Conservation (phyloP, 2,329 filamentous ascomycete species). For the Microdochium bolleyi region DNA sequence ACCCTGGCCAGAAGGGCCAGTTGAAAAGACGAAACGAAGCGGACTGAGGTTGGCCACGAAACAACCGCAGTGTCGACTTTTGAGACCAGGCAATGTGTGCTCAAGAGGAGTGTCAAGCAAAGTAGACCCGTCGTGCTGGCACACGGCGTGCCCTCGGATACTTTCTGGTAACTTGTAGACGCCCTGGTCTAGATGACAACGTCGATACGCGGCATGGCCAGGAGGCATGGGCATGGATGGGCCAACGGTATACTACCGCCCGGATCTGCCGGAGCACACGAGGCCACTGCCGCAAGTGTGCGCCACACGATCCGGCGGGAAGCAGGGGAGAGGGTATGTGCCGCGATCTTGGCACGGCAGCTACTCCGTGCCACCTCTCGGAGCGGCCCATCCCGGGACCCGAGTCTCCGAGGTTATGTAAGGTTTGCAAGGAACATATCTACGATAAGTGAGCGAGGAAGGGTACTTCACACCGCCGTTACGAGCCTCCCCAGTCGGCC, state of each 20-base stretch:
- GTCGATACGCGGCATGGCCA: neutral
- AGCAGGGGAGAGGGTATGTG: too few relatives aligned
- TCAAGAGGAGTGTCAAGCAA: neutral
- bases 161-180: neutral
- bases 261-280: neutral
- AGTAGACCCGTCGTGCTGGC: neutral
- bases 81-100: neutral
- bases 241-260: neutral
- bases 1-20: neutral
- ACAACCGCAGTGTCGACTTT: neutral
- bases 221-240: neutral
- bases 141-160: neutral
- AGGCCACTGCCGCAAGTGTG: neutral
- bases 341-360: too few relatives aligned
- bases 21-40: neutral
- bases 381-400: neutral
- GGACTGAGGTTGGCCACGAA: neutral
- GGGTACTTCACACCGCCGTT: neutral
- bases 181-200: neutral
- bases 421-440: neutral
- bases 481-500: neutral
- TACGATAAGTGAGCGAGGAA: neutral
- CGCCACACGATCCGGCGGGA: too few relatives aligned
- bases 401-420: neutral
- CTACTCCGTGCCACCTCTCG: neutral